phyloP scores from a whole-genome alignment of 78 protist genomes.

The Polysphondylium violaceum region DNA sequence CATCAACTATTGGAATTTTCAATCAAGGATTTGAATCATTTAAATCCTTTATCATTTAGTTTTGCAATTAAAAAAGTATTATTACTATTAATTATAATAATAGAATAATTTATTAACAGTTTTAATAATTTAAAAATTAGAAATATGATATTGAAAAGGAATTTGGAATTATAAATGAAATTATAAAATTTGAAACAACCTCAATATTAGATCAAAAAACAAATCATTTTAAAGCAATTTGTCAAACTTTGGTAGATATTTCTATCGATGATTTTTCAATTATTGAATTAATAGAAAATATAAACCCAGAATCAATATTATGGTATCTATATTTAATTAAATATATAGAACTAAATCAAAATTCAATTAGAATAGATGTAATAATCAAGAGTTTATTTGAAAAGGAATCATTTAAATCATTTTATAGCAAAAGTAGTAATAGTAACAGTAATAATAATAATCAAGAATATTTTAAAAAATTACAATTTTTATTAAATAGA shows the following conservation, averaged over 20 bases:
- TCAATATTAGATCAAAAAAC: background rate
- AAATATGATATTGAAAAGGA: background rate
- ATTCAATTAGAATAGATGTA: background rate
- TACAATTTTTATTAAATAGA: too few species aligned
- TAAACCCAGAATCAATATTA: background rate
- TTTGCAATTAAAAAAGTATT: constrained; percentile 17
- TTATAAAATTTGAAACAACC: constrained; percentile 1
- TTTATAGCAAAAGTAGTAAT: background rate
- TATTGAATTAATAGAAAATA: background rate
- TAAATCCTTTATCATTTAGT: constrained; percentile 16
- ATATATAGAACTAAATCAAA: background rate
- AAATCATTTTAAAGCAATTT: constrained; percentile 11
- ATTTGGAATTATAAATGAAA: background rate
- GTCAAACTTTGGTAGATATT: constrained; percentile 9
- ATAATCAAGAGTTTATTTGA: background rate
- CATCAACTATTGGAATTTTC: constrained; percentile 10
- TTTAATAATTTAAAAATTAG: background rate
- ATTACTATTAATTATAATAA: background rate
- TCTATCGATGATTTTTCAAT: background rate
- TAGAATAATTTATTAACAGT: background rate
- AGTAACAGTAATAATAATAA: background rate
- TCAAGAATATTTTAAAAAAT: too few species aligned
- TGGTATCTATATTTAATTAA: background rate
- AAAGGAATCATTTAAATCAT: background rate
- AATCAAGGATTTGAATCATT: constrained; percentile 12